Percentiles rank a stretch among this genome's conserved stretches.
Evolutionary conservation across 441 rosid genomes (phyloP).

Genomic region (Corymbia calophylla): DNA sequence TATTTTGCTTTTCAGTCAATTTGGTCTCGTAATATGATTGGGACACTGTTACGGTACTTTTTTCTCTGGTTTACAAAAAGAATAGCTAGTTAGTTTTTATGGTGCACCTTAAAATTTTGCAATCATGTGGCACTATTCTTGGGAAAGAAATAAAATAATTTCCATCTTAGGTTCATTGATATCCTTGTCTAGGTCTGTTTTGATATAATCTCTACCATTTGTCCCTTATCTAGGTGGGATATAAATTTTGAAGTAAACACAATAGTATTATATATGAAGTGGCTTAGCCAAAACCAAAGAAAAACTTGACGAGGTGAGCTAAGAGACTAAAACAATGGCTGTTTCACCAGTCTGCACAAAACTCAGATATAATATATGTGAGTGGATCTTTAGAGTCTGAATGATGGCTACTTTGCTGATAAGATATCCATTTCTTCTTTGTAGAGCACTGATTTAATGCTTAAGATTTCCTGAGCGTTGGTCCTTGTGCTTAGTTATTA

Average conservation of each 20-base stretch:
- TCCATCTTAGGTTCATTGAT: neutral
- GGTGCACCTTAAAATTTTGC: neutral
- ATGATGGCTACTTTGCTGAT: neutral
- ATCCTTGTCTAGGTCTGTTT: neutral
- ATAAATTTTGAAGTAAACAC: neutral
- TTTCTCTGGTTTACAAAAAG: neutral
- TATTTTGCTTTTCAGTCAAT: neutral
- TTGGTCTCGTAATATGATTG: neutral
- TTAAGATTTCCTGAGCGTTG: neutral
- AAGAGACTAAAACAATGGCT: neutral
- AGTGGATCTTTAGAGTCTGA: neutral
- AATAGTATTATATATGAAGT: neutral
- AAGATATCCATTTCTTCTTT: neutral
- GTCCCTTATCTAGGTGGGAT: neutral
- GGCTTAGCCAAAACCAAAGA: neutral
- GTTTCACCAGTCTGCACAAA: neutral
- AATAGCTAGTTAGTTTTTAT: neutral
- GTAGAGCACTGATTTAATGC: neutral
- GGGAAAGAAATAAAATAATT: neutral
- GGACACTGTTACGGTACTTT: neutral
- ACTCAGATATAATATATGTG: neutral
- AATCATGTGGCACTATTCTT: neutral
- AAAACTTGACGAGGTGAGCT: neutral
- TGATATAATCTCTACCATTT: neutral
- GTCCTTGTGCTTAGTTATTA: neutral